phyloP scores from a whole-genome alignment of 495 filamentous ascomycete species.

The Cladorrhinum samala region DNA sequence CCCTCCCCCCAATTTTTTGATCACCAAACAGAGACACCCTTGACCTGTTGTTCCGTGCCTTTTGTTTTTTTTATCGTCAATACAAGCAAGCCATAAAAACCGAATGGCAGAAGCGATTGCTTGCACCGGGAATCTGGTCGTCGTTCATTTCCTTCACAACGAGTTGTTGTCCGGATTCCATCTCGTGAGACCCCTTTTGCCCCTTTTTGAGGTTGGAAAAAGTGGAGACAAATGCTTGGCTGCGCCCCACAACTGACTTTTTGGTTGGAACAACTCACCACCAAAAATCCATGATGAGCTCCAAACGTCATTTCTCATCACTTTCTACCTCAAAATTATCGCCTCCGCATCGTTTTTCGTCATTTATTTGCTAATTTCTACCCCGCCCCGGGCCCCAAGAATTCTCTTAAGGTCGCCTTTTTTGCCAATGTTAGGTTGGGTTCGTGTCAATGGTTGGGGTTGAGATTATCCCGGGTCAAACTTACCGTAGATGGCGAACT shows the following conservation, averaged over 20 bases:
- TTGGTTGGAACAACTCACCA: too few species aligned
- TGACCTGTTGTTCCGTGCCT: not conserved
- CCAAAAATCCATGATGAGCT: too few species aligned
- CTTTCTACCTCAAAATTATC: not conserved
- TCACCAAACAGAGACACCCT: not conserved
- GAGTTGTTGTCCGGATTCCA: not conserved
- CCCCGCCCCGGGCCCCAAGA: not conserved
- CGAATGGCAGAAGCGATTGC: not conserved
- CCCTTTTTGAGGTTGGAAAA: not conserved
- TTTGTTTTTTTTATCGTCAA: not conserved
- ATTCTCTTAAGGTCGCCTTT: not conserved
- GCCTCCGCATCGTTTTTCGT: not conserved
- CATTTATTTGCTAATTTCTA: not conserved
- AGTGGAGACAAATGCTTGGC: not conserved
- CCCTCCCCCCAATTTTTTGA: not conserved
- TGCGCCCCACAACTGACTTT: too few species aligned
- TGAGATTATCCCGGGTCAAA: too few species aligned
- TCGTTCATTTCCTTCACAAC: not conserved
- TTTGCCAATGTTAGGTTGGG: not conserved
- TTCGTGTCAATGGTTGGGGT: too few species aligned
- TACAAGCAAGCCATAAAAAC: not conserved
- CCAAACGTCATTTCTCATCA: not conserved
- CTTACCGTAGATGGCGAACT: conserved; percentile 92
- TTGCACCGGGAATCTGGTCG: not conserved
- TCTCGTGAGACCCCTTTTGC: not conserved